phyloP scores from a whole-genome alignment of 805 yeast genomes.

The Zygosaccharomyces gambellarensis region DNA sequence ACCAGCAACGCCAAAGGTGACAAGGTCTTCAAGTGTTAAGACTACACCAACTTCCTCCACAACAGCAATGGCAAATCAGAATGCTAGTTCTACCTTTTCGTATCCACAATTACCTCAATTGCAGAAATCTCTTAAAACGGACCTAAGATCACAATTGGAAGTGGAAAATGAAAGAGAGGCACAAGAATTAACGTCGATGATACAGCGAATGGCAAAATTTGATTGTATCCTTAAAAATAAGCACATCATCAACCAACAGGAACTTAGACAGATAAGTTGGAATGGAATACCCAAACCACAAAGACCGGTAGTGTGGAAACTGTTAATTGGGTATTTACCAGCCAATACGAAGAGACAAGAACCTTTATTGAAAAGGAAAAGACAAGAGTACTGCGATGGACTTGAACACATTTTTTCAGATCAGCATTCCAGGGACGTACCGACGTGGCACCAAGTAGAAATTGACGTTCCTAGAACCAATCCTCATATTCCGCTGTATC shows the following conservation, averaged over 20 bases:
- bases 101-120: slow-evolving; percentile 33
- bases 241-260: slow-evolving; percentile 59
- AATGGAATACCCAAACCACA: slow-evolving; percentile 83
- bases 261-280: slow-evolving; percentile 81
- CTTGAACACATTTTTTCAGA: slow-evolving; percentile 55
- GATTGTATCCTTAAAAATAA: slow-evolving; percentile 51
- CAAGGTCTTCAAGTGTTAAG: slow-evolving; percentile 26
- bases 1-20: slow-evolving; percentile 21
- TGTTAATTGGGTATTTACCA: slow-evolving; percentile 84
- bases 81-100: slow-evolving; percentile 13
- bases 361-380: slow-evolving; percentile 65
- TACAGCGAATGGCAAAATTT: slow-evolving; percentile 62
- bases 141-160: slow-evolving; percentile 23
- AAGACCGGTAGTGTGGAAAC: slow-evolving; percentile 84
- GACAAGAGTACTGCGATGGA: slow-evolving; percentile 81
- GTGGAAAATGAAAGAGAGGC: slow-evolving; percentile 30
- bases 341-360: slow-evolving; percentile 73
- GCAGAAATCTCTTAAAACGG: slow-evolving; percentile 20
- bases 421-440: slow-evolving; percentile 57
- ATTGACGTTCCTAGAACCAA: slow-evolving; percentile 94
- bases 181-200: slow-evolving; percentile 51
- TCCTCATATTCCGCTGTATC: slow-evolving; percentile 73
- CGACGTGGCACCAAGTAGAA: slow-evolving; percentile 91
- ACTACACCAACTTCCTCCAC: slow-evolving; percentile 12
- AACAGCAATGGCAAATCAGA: slow-evolving; percentile 7